These are phyloP conservation scores for Ceratobasidium sp. DNA, from an alignment of 1,284 basidiomycete species.

Conservation along the genomic window DNA sequence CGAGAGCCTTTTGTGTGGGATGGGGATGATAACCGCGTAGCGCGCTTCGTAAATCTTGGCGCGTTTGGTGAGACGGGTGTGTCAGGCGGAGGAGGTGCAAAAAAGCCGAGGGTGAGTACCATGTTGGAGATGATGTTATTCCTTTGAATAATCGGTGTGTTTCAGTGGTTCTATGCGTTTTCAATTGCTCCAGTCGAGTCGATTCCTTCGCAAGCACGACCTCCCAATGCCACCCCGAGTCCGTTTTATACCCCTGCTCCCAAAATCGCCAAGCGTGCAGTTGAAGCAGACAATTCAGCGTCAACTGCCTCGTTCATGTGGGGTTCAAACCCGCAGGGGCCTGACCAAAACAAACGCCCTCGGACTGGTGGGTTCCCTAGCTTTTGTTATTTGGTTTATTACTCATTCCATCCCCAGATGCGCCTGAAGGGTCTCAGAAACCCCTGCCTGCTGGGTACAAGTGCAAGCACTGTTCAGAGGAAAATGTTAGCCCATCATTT, in stretches of 20 bases:
- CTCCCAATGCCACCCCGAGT: slow-evolving; percentile 75
- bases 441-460: slow-evolving; percentile 45
- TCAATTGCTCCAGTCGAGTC: slow-evolving; percentile 62
- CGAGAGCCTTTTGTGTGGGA: slow-evolving; percentile 89
- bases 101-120: slow-evolving; percentile 81
- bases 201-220: slow-evolving; percentile 58
- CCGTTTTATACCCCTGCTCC: slow-evolving; percentile 62
- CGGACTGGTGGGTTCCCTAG: slow-evolving; percentile 4
- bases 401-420: background rate
- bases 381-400: background rate
- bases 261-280: slow-evolving; percentile 34
- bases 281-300: slow-evolving; percentile 20
- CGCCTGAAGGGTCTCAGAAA: slow-evolving; percentile 18
- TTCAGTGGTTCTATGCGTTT: slow-evolving; percentile 83
- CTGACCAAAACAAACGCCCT: slow-evolving; percentile 28
- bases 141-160: slow-evolving; percentile 24
- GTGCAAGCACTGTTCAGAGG: slow-evolving; percentile 46
- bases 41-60: slow-evolving; percentile 85
- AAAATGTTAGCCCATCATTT: slow-evolving; percentile 22
- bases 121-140: background rate
- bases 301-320: slow-evolving; percentile 38
- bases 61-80: slow-evolving; percentile 74
- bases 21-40: slow-evolving; percentile 68
- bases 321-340: slow-evolving; percentile 26
- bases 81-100: slow-evolving; percentile 59